Conservation (phyloP, 176 grass and related monocot genomes). For the Oryza australiensis region DNA sequence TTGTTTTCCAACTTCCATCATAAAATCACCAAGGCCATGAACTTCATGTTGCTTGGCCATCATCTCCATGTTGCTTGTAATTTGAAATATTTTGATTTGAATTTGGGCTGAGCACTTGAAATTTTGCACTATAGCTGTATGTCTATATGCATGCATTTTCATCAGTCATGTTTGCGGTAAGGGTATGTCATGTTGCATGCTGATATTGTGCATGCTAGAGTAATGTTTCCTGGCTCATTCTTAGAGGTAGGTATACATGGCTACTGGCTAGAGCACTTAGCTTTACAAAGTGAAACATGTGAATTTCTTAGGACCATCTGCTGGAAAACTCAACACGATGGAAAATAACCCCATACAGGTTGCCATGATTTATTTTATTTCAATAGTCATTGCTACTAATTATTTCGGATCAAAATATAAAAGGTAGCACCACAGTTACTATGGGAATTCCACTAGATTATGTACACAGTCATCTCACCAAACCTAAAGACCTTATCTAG, state of each 20-base stretch:
- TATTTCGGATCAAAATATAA: not conserved
- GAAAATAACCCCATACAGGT: constrained; percentile 13
- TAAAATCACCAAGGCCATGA: not conserved
- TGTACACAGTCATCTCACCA: not conserved
- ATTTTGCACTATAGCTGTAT: not conserved
- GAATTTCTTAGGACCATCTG: not conserved
- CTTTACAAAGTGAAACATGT: not conserved
- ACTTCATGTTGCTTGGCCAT: not conserved
- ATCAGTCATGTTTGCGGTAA: not conserved
- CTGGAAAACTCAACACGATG: not conserved
- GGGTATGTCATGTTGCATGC: not conserved
- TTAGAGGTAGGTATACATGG: constrained; percentile 15
- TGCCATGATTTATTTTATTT: not conserved
- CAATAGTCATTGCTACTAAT: not conserved
- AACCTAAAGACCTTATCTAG: not conserved
- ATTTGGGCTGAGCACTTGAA: not conserved
- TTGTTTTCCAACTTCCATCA: not conserved
- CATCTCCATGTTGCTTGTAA: not conserved
- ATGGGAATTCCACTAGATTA: not conserved
- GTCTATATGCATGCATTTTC: not conserved
- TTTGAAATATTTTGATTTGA: constrained; percentile 12
- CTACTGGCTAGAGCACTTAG: constrained; percentile 6
- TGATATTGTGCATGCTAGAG: constrained; percentile 1
- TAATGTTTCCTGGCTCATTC: not conserved
- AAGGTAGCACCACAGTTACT: not conserved